Evolutionary conservation across 2,329 filamentous ascomycete genomes (phyloP).

Genomic region (Aspergillus jensenii): DNA sequence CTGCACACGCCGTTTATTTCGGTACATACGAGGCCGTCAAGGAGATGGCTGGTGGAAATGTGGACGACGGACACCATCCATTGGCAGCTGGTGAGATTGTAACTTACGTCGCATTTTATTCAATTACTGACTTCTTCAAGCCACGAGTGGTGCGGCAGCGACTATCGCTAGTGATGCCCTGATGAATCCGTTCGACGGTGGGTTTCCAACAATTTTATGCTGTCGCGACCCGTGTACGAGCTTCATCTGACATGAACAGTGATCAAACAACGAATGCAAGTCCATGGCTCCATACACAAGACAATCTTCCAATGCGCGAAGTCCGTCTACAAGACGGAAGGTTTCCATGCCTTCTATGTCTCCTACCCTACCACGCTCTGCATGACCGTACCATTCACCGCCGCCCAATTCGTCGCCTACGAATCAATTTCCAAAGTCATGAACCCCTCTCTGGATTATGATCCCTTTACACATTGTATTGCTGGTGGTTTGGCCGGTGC

Average conservation of each 20-base stretch:
- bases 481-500: slow-evolving; percentile 92
- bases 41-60: slow-evolving; percentile 91
- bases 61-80: slow-evolving; percentile 80
- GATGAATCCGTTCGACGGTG: slow-evolving; percentile 99
- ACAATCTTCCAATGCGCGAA: slow-evolving; percentile 83
- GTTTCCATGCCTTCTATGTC: slow-evolving; percentile 90
- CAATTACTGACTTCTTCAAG: slow-evolving; percentile 53
- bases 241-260: slow-evolving; percentile 56
- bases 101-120: neutral
- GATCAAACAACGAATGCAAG: slow-evolving; percentile 99
- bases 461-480: slow-evolving; percentile 89
- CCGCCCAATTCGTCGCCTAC: slow-evolving; percentile 95
- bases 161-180: slow-evolving; percentile 97
- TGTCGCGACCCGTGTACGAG: neutral
- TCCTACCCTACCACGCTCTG: slow-evolving; percentile 97
- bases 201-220: slow-evolving; percentile 26
- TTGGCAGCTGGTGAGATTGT: slow-evolving; percentile 75
- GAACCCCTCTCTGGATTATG: slow-evolving; percentile 78
- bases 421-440: slow-evolving; percentile 92
- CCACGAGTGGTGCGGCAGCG: slow-evolving; percentile 87
- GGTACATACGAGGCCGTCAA: slow-evolving; percentile 97
- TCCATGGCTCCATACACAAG: slow-evolving; percentile 90
- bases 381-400: slow-evolving; percentile 98
- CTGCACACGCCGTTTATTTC: slow-evolving; percentile 97
- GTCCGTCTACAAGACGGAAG: slow-evolving; percentile 84